Percentiles rank a stretch among this genome's conserved stretches.
Evolutionary conservation across 106 monocot species (phyloP).

Genomic region (Ottelia alismoides): DNA sequence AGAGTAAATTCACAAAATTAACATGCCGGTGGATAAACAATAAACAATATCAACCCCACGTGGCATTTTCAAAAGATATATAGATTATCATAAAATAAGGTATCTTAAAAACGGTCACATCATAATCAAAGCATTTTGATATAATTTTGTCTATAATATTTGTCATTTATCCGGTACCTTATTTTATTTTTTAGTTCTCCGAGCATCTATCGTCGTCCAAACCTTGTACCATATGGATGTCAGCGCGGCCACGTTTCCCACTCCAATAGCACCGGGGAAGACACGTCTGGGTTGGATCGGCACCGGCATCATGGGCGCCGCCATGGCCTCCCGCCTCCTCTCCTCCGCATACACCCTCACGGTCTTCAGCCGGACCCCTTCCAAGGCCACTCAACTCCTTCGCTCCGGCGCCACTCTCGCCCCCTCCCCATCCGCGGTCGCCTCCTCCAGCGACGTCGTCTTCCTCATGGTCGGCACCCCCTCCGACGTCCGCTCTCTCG

Average conservation of each 20-base stretch:
- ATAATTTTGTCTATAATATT: too few species aligned
- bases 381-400: conserved; percentile 22
- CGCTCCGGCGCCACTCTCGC: conserved; percentile 23
- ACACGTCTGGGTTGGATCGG: conserved; percentile 20
- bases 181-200: too few species aligned
- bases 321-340: conserved; percentile 32
- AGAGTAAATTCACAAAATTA: too few species aligned
- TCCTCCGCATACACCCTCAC: conserved; percentile 33
- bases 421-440: conserved; percentile 24
- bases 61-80: too few species aligned
- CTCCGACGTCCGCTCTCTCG: conserved; percentile 27
- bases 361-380: conserved; percentile 30
- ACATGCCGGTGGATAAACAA: too few species aligned
- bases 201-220: too few species aligned
- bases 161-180: too few species aligned
- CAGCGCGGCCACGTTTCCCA: conserved; percentile 22
- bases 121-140: too few species aligned
- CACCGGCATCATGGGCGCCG: conserved; percentile 28
- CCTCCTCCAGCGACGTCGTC: conserved; percentile 23
- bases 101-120: too few species aligned
- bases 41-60: too few species aligned
- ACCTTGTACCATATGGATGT: too few species aligned
- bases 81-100: too few species aligned
- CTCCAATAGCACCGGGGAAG: conserved; percentile 12
- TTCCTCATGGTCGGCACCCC: conserved; percentile 41